A percentile compares a stretch with the other conserved stretches of the same genome.
Conservation (phyloP, 2,329 filamentous ascomycete genomes). For the Fusarium coicis region DNA sequence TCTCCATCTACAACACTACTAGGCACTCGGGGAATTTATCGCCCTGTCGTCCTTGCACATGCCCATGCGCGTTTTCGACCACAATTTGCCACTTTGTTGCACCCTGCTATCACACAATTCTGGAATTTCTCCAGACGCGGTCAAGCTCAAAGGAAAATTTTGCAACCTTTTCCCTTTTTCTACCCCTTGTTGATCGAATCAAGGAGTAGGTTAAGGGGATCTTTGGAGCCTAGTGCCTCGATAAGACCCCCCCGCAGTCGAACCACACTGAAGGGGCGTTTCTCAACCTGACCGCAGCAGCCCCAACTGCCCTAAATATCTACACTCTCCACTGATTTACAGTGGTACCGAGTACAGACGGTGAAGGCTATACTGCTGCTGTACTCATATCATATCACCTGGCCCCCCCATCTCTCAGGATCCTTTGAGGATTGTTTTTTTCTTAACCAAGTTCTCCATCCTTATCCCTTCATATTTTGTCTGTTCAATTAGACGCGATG, state of each 20-base stretch:
- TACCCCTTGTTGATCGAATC: conserved; percentile 35
- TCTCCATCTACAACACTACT: conserved; percentile 29
- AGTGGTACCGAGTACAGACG: conserved; percentile 35
- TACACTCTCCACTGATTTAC: conserved; percentile 35
- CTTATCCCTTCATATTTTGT: conserved; percentile 3
- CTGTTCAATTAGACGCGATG: conserved; percentile 52
- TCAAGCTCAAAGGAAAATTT: conserved; percentile 40
- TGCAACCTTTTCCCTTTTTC: conserved; percentile 27
- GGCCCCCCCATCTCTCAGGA: conserved; percentile 18
- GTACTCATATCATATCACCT: conserved; percentile 39
- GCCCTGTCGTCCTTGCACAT: conserved; percentile 45
- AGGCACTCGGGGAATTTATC: conserved; percentile 39
- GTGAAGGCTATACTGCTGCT: conserved; percentile 28
- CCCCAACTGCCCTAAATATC: conserved; percentile 35
- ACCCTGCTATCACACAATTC: conserved; percentile 45
- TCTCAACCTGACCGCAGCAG: conserved; percentile 24
- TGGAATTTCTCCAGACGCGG: conserved; percentile 40
- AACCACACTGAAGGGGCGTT: conserved; percentile 41
- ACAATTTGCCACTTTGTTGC: conserved; percentile 43
- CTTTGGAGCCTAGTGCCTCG: conserved; percentile 32
- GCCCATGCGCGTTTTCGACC: conserved; percentile 35
- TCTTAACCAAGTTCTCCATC: conserved; percentile 14
- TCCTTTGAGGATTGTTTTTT: conserved; percentile 31
- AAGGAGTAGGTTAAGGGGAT: conserved; percentile 39
- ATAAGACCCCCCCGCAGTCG: conserved; percentile 45